Evolutionary conservation across 768 basidiomycete genomes (phyloP).

Genomic region (Zangia roseola): DNA sequence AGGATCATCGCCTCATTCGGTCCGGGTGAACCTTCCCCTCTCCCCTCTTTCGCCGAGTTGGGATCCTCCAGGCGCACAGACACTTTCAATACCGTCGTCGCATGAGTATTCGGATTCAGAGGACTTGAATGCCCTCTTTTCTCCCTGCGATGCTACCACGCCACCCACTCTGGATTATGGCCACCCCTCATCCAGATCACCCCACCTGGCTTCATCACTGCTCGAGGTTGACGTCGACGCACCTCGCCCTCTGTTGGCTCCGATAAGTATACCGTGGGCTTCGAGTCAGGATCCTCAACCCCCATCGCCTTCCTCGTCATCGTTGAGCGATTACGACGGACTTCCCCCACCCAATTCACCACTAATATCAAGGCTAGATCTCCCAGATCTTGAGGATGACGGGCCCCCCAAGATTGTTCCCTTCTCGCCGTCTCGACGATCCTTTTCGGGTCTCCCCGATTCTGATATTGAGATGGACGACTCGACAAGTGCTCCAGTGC

Average conservation of each 20-base stretch:
- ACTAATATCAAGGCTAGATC: slow-evolving; percentile 28
- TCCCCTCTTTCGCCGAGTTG: slow-evolving; percentile 39
- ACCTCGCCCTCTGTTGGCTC: slow-evolving; percentile 15
- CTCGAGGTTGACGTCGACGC: slow-evolving; percentile 26
- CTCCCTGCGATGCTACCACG: slow-evolving; percentile 7
- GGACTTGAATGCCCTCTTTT: slow-evolving; percentile 19
- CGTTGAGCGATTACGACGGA: slow-evolving; percentile 25
- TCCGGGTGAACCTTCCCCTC: slow-evolving; percentile 19
- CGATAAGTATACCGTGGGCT: slow-evolving; percentile 26
- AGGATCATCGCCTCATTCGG: slow-evolving; percentile 13
- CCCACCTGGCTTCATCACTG: slow-evolving; percentile 19
- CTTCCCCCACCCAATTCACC: slow-evolving; percentile 29
- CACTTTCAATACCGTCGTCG: slow-evolving; percentile 12
- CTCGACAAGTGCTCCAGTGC: slow-evolving; percentile 12
- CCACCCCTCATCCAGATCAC: slow-evolving; percentile 14
- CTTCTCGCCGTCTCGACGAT: slow-evolving; percentile 30
- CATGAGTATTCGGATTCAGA: slow-evolving; percentile 20
- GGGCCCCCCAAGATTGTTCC: slow-evolving; percentile 19
- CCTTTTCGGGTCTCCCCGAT: slow-evolving; percentile 29
- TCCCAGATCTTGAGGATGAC: slow-evolving; percentile 34
- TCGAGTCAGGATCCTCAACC: slow-evolving; percentile 17
- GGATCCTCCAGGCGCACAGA: slow-evolving; percentile 17
- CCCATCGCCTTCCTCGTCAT: slow-evolving; percentile 10
- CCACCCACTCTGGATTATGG: slow-evolving; percentile 15
- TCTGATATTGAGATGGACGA: slow-evolving; percentile 25